phyloP scores from a whole-genome alignment of 2,329 filamentous ascomycete species.

The Albophoma yamanashiensis region DNA sequence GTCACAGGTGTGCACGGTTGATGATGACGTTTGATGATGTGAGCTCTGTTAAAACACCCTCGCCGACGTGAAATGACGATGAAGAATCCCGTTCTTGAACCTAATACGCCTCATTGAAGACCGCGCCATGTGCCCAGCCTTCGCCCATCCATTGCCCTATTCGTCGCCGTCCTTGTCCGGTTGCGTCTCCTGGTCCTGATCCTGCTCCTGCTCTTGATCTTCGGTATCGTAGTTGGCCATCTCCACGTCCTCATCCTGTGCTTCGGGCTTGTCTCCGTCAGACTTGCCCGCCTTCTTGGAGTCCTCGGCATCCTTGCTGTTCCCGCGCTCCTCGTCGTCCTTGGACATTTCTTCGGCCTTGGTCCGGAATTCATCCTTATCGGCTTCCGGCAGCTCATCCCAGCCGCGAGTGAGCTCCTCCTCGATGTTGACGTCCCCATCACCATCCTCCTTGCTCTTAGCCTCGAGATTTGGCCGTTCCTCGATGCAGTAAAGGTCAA shows the following conservation, averaged over 20 bases:
- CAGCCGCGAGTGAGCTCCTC: constrained; percentile 44
- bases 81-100: neutral
- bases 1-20: neutral
- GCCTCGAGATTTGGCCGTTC: constrained; percentile 31
- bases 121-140: neutral
- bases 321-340: constrained; percentile 10
- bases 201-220: constrained; percentile 22
- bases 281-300: constrained; percentile 7
- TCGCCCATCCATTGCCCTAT: constrained; percentile 5
- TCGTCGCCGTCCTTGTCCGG: constrained; percentile 22
- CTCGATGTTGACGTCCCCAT: constrained; percentile 29
- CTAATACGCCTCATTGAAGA: neutral
- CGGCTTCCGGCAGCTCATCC: constrained; percentile 38
- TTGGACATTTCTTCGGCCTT: constrained; percentile 18
- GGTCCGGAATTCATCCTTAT: constrained; percentile 37
- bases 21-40: no score
- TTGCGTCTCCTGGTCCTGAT: constrained; percentile 25
- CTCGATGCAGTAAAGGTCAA: constrained; percentile 45
- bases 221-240: constrained; percentile 37
- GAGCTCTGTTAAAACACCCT: neutral
- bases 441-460: constrained; percentile 28
- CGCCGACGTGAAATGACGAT: neutral
- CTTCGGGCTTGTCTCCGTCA: constrained; percentile 15
- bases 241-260: constrained; percentile 37
- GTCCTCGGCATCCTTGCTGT: constrained; percentile 11